Conservation (phyloP, 768 basidiomycete species). For the Suillus spraguei region DNA sequence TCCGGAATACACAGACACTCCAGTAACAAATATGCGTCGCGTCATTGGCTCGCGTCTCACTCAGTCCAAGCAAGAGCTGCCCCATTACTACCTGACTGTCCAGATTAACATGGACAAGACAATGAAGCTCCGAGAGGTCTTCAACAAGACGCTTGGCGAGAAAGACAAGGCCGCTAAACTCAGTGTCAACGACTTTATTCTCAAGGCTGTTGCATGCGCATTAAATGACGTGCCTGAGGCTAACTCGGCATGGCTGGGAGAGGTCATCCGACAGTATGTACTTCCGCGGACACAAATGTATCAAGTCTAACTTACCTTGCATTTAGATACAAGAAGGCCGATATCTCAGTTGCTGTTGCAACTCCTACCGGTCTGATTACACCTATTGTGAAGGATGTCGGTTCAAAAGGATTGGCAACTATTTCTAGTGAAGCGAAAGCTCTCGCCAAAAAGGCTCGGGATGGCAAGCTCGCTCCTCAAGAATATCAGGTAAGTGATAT, state of each 20-base stretch:
- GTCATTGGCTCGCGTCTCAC: conserved; percentile 88
- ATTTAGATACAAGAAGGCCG: conserved; percentile 89
- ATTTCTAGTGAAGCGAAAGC: conserved; percentile 93
- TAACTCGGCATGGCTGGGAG: conserved; percentile 97
- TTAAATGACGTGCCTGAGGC: conserved; percentile 95
- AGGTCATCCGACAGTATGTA: conserved; percentile 89
- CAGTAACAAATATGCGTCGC: conserved; percentile 92
- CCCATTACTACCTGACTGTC: conserved; percentile 95
- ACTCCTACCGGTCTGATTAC: conserved; percentile 97
- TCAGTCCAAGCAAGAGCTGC: conserved; percentile 93
- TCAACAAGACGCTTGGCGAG: conserved; percentile 86
- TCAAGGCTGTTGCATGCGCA: conserved; percentile 92
- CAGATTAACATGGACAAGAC: conserved; percentile 98
- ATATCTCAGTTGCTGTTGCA: conserved; percentile 96
- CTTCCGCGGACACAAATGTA: background rate
- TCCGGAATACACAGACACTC: conserved; percentile 85
- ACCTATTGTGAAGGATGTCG: conserved; percentile 93
- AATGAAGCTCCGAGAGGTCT: conserved; percentile 90
- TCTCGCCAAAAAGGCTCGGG: conserved; percentile 93
- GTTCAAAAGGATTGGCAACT: conserved; percentile 87
- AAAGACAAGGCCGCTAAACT: conserved; percentile 92
- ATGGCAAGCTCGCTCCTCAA: conserved; percentile 91
- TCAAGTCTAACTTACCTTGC: conserved; percentile 8
- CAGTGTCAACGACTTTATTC: conserved; percentile 97
- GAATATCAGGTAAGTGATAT: conserved; percentile 83